Evolutionary conservation across 148 eudicot genomes (phyloP).

Genomic region (Rhododendron williamsianum): DNA sequence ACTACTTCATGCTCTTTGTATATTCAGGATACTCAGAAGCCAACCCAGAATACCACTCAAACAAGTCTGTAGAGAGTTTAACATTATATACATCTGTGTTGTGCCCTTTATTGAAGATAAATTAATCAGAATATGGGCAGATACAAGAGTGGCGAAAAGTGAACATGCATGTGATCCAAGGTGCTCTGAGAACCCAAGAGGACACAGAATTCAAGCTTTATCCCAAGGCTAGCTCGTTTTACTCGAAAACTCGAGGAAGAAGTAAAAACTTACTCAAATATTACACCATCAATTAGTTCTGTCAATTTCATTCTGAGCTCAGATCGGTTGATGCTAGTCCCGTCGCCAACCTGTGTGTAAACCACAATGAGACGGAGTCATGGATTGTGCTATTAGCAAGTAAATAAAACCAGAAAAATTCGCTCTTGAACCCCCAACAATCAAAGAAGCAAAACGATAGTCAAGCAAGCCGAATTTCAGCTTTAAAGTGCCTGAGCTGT

Average conservation of each 20-base stretch:
- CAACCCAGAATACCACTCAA: background rate
- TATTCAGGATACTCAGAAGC: background rate
- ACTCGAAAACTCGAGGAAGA: background rate
- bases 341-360: slow-evolving; percentile 20
- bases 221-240: background rate
- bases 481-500: background rate
- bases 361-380: background rate
- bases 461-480: background rate
- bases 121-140: background rate
- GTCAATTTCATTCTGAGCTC: slow-evolving; percentile 19
- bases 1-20: background rate
- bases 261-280: background rate
- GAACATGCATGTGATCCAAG: background rate
- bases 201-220: background rate
- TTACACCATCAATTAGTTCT: background rate
- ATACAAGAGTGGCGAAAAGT: background rate
- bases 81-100: background rate
- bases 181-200: background rate
- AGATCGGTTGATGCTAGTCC: slow-evolving; percentile 7
- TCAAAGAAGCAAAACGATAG: background rate
- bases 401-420: background rate
- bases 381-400: background rate
- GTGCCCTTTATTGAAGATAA: background rate
- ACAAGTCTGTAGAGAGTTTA: background rate
- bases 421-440: no score